These are phyloP conservation scores for Fagopyrum esculentum DNA, from an alignment of 148 eudicot species.

Conservation along the genomic window DNA sequence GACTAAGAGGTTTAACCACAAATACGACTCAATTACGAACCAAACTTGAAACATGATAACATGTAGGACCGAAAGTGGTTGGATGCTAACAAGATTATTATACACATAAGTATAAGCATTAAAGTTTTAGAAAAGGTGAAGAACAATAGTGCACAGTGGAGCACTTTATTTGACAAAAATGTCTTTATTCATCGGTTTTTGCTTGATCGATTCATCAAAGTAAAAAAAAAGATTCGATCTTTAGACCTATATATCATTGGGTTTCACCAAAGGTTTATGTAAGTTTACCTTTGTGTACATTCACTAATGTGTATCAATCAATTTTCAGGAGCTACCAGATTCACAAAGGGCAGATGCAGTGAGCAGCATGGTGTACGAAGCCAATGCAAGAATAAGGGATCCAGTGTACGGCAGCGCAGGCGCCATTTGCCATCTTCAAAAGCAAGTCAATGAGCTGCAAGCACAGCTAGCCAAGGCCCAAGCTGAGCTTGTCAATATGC, in stretches of 20 bases:
- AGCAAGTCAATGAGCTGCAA: conserved; percentile 49
- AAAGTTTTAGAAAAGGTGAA: background rate
- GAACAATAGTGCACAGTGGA: background rate
- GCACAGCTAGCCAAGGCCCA: conserved; percentile 47
- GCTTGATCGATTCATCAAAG: conserved; percentile 8
- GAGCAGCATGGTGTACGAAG: conserved; percentile 66
- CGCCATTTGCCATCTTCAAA: conserved; percentile 46
- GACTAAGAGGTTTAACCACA: too few relatives aligned
- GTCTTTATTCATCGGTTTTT: background rate
- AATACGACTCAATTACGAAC: too few relatives aligned
- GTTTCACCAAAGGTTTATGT: background rate
- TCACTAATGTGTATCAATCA: too few relatives aligned
- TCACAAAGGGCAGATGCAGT: conserved; percentile 54
- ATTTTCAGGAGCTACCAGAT: conserved; percentile 44
- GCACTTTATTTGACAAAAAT: conserved; percentile 8
- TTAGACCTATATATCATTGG: background rate
- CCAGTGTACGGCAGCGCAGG: conserved; percentile 53
- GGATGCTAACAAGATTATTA: background rate
- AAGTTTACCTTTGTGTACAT: background rate
- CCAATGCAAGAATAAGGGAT: conserved; percentile 47
- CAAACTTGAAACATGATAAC: too few relatives aligned
- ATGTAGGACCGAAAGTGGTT: background rate
- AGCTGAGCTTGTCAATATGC: conserved; percentile 43
- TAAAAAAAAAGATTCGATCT: background rate
- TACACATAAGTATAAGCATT: background rate